Percentiles rank a stretch among this genome's conserved stretches.
Conservation (phyloP, 2,329 filamentous ascomycete species). For the Paecilomyces variotii region DNA sequence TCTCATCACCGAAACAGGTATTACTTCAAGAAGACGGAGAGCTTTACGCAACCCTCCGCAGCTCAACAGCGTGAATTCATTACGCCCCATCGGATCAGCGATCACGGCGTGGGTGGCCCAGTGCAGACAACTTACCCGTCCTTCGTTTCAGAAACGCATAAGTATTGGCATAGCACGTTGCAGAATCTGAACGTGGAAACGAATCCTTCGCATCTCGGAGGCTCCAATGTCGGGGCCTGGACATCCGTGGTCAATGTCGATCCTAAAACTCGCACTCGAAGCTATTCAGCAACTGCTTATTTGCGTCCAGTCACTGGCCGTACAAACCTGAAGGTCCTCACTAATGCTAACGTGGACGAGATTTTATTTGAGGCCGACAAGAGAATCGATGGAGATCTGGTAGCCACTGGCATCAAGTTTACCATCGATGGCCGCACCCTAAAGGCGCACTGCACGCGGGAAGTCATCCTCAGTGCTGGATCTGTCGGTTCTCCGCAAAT, state of each 20-base stretch:
- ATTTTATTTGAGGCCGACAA: not conserved
- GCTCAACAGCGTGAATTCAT: not conserved
- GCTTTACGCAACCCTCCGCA: not conserved
- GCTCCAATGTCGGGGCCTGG: not conserved
- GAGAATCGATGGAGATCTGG: not conserved
- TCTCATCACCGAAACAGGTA: not conserved
- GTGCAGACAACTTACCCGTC: not conserved
- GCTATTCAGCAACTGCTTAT: not conserved
- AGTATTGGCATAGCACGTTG: not conserved
- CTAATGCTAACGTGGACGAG: not conserved
- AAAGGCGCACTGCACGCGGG: slow-evolving; percentile 16
- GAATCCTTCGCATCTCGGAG: not conserved
- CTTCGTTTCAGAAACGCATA: not conserved
- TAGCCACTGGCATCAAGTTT: not conserved
- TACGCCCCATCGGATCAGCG: not conserved
- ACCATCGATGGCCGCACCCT: not conserved
- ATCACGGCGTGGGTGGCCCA: not conserved
- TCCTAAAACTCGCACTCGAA: not conserved
- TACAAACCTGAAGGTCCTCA: not conserved
- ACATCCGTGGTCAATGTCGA: not conserved
- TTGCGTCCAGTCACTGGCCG: not conserved
- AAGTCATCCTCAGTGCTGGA: slow-evolving; percentile 54
- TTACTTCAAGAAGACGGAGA: not conserved
- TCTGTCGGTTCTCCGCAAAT: slow-evolving; percentile 50
- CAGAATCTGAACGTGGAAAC: not conserved